These are phyloP conservation scores for Mycena kentingensis DNA, from an alignment of 768 basidiomycete species.

Conservation along the genomic window DNA sequence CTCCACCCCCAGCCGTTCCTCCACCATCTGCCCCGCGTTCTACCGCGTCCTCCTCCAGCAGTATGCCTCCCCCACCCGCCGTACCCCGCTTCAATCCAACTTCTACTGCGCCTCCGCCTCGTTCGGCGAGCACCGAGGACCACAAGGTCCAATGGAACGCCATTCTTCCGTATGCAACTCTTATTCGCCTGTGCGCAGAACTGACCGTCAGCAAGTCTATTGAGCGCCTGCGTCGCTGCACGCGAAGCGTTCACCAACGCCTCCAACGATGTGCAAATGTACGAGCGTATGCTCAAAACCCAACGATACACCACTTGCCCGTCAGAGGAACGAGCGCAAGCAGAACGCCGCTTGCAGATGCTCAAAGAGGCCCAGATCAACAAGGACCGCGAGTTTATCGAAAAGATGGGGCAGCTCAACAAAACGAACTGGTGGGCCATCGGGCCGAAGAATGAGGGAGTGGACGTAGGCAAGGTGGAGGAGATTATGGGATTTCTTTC, in stretches of 20 bases:
- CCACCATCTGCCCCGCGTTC: too few species aligned
- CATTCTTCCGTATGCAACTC: neutral
- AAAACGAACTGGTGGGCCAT: conserved; percentile 35
- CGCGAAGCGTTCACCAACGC: conserved; percentile 9
- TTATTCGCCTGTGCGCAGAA: neutral
- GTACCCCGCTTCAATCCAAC: neutral
- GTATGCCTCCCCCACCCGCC: neutral
- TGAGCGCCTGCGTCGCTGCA: conserved; percentile 11
- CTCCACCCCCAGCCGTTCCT: too few species aligned
- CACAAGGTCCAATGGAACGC: neutral
- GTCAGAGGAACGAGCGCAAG: conserved; percentile 17
- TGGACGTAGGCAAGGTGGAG: conserved; percentile 23
- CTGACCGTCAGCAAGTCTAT: neutral
- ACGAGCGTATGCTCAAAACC: conserved; percentile 19
- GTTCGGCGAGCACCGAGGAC: neutral
- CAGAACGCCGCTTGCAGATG: conserved; percentile 20
- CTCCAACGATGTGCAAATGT: neutral
- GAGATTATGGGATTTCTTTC: conserved; percentile 25
- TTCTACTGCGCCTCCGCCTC: neutral
- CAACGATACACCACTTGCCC: conserved; percentile 14
- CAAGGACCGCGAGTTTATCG: conserved; percentile 20
- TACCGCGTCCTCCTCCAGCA: conserved; percentile 4
- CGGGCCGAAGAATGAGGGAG: conserved; percentile 20
- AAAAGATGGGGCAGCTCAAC: conserved; percentile 20
- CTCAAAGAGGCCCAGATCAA: conserved; percentile 28